These are phyloP conservation scores for Medicago lupulina DNA, from an alignment of 306 rosid genomes.

Conservation along the genomic window DNA sequence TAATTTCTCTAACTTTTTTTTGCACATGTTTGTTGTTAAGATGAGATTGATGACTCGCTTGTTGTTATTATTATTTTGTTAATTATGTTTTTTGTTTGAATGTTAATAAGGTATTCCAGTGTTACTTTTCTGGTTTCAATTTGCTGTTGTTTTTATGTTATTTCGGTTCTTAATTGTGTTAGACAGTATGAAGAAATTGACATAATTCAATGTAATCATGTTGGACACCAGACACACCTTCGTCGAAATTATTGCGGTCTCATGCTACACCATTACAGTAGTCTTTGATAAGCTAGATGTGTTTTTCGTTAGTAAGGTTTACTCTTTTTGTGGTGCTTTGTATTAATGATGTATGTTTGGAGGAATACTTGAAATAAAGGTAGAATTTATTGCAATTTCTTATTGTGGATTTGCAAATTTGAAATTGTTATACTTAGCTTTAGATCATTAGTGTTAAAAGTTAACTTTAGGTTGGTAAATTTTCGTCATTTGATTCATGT, in stretches of 20 bases:
- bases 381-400: background rate
- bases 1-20: conserved; percentile 22
- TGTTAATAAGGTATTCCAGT: conserved; percentile 47
- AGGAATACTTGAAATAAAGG: conserved; percentile 6
- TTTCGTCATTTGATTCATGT: background rate
- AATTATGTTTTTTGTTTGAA: conserved; percentile 36
- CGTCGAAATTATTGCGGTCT: too few relatives aligned
- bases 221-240: too few relatives aligned
- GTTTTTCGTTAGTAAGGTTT: background rate
- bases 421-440: background rate
- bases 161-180: background rate
- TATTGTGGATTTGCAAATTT: conserved; percentile 16
- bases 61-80: conserved; percentile 3
- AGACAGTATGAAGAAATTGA: background rate
- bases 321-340: background rate
- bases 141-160: background rate
- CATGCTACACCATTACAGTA: background rate
- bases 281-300: background rate
- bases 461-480: background rate
- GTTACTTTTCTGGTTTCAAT: background rate
- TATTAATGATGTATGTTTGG: background rate
- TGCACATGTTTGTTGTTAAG: conserved; percentile 17
- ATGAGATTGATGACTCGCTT: conserved; percentile 44
- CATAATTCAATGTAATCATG: too few relatives aligned
- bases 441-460: background rate